Evolutionary conservation across 2,329 filamentous ascomycete species (phyloP).

Genomic region (Neofusicoccum laricinum): DNA sequence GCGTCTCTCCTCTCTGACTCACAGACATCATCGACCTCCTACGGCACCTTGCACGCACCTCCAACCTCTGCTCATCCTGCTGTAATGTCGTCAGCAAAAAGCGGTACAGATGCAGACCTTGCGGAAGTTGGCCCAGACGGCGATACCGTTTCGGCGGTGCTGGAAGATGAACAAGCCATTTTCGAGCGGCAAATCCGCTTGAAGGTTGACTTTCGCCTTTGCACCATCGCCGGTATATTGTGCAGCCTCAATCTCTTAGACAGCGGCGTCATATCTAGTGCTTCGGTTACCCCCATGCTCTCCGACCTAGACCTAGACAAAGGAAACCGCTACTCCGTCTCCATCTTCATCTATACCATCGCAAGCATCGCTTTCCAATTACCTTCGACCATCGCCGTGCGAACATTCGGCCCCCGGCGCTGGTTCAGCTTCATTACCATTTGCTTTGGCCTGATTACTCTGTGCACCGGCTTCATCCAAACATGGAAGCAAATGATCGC

Average conservation of each 20-base stretch:
- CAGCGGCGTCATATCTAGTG: conserved; percentile 66
- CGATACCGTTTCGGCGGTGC: neutral
- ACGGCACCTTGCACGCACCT: neutral
- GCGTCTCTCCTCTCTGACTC: neutral
- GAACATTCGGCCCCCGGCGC: conserved; percentile 61
- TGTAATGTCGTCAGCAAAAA: neutral
- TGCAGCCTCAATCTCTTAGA: conserved; percentile 69
- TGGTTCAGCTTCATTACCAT: conserved; percentile 62
- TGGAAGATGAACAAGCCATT: conserved; percentile 13
- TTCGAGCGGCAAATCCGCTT: conserved; percentile 52
- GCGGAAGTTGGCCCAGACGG: neutral
- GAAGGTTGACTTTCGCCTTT: conserved; percentile 66
- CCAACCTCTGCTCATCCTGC: neutral
- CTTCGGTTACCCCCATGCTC: conserved; percentile 67
- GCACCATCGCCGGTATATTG: conserved; percentile 68
- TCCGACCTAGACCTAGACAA: conserved; percentile 58
- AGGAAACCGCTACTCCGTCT: conserved; percentile 65
- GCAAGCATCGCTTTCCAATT: conserved; percentile 66
- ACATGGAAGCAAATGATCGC: conserved; percentile 70
- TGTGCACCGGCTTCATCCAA: conserved; percentile 66
- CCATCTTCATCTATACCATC: conserved; percentile 72
- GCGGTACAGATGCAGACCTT: neutral
- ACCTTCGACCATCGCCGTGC: conserved; percentile 64
- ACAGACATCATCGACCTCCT: neutral
- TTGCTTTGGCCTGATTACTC: conserved; percentile 62